Evolutionary conservation across 73 alveolate genomes (phyloP).

Genomic region (Paramecium primaurelia): DNA sequence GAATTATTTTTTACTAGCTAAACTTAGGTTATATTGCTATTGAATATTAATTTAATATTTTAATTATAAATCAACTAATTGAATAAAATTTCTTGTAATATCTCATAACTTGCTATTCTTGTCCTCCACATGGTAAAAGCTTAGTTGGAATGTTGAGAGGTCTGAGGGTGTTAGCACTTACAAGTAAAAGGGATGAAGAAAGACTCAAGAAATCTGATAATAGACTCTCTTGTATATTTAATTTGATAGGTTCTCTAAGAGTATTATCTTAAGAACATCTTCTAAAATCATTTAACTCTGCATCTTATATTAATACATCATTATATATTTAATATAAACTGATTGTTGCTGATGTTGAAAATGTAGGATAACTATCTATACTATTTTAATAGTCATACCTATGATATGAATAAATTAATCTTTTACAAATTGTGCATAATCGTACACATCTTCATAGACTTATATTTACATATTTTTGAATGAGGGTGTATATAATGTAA

Average conservation of each 20-base stretch:
- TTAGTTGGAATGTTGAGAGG: slow-evolving; percentile 40
- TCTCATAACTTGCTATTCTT: slow-evolving; percentile 6
- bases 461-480: neutral
- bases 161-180: neutral
- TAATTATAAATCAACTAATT: neutral
- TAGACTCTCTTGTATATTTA: neutral
- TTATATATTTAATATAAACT: slow-evolving; percentile 6
- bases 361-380: slow-evolving; percentile 15
- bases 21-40: neutral
- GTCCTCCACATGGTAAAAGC: slow-evolving; percentile 35
- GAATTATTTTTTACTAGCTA: too few species aligned
- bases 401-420: neutral
- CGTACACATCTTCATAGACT: neutral
- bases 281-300: neutral
- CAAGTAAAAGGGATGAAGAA: neutral
- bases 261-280: neutral
- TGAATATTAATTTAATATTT: neutral
- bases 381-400: neutral
- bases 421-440: neutral
- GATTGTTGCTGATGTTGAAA: neutral
- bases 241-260: neutral
- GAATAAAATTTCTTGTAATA: slow-evolving; percentile 14
- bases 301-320: neutral
- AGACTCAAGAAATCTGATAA: slow-evolving; percentile 9
- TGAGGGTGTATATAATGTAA: neutral